Percentiles rank a stretch among this genome's conserved stretches.
Conservation (phyloP, 805 yeast genomes). For the Ogataea salicorniae region DNA sequence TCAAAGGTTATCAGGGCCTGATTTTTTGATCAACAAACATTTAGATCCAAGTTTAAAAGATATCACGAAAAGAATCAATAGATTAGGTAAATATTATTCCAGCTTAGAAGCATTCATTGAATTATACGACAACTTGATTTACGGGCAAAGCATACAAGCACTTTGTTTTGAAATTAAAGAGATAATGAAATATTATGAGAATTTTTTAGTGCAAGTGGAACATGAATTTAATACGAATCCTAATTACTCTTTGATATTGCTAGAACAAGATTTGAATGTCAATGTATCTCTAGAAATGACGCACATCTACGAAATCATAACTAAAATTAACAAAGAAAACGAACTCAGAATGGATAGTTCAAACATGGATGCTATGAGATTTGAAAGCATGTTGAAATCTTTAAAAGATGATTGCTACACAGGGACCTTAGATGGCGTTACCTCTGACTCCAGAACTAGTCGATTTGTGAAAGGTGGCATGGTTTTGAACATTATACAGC, state of each 20-base stretch:
- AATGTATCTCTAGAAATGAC: constrained; percentile 35
- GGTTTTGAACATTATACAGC: constrained; percentile 57
- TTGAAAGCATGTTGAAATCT: constrained; percentile 28
- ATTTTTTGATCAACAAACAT: constrained; percentile 63
- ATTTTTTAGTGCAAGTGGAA: constrained; percentile 42
- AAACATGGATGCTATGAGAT: constrained; percentile 23
- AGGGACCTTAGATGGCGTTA: constrained; percentile 43
- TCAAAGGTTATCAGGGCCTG: constrained; percentile 61
- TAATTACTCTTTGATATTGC: constrained; percentile 51
- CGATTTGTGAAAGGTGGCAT: constrained; percentile 74
- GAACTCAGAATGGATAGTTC: constrained; percentile 33
- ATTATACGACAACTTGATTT: constrained; percentile 44
- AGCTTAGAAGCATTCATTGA: constrained; percentile 59
- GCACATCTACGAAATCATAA: constrained; percentile 55
- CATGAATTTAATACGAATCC: constrained; percentile 43
- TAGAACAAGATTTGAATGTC: constrained; percentile 47
- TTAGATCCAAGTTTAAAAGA: constrained; percentile 72
- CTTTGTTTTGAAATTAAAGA: constrained; percentile 56
- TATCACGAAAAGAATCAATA: constrained; percentile 54
- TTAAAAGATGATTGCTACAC: constrained; percentile 38
- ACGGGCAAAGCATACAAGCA: constrained; percentile 73
- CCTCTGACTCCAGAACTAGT: constrained; percentile 48
- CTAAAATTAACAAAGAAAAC: constrained; percentile 46
- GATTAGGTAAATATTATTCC: constrained; percentile 57
- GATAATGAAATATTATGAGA: constrained; percentile 33